phyloP scores from a whole-genome alignment of 768 basidiomycete genomes.

The Glaciozyma martinii region DNA sequence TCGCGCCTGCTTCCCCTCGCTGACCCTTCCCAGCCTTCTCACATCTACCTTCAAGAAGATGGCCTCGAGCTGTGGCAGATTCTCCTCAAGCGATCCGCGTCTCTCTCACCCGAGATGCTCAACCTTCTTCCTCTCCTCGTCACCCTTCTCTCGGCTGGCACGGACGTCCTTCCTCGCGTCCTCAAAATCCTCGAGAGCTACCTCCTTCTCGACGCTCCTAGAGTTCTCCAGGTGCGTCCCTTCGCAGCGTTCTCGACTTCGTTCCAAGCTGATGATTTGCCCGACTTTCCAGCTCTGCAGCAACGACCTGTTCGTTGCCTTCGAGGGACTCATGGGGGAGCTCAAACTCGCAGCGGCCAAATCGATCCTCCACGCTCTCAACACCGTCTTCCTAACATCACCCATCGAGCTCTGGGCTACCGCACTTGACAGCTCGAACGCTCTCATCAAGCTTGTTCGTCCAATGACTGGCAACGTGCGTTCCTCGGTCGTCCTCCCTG shows the following conservation, averaged over 20 bases:
- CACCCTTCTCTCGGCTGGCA: constrained; percentile 54
- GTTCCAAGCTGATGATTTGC: background rate
- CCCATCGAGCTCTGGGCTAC: constrained; percentile 62
- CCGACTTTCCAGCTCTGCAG: constrained; percentile 6
- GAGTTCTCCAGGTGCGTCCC: constrained; percentile 53
- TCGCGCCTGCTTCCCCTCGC: too few relatives aligned
- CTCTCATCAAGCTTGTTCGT: constrained; percentile 59
- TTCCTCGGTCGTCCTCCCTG: background rate
- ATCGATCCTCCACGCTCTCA: constrained; percentile 50
- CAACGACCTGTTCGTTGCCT: constrained; percentile 42
- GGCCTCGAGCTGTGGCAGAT: constrained; percentile 62
- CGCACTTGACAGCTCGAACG: constrained; percentile 61
- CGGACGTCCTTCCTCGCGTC: constrained; percentile 64
- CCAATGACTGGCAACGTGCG: constrained; percentile 31
- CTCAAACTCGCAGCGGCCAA: constrained; percentile 45
- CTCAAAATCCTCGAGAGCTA: constrained; percentile 66
- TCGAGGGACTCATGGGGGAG: constrained; percentile 49
- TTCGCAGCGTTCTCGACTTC: background rate
- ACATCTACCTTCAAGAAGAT: constrained; percentile 58
- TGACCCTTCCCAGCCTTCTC: constrained; percentile 12
- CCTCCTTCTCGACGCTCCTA: constrained; percentile 57
- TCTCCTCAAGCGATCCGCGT: constrained; percentile 38
- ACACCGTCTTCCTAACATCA: constrained; percentile 55
- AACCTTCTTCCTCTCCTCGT: constrained; percentile 57
- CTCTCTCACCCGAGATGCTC: constrained; percentile 46